Base-by-base conservation (phyloP, 108 stramenopile species). In the Cyclotella distinguenda region DNA sequence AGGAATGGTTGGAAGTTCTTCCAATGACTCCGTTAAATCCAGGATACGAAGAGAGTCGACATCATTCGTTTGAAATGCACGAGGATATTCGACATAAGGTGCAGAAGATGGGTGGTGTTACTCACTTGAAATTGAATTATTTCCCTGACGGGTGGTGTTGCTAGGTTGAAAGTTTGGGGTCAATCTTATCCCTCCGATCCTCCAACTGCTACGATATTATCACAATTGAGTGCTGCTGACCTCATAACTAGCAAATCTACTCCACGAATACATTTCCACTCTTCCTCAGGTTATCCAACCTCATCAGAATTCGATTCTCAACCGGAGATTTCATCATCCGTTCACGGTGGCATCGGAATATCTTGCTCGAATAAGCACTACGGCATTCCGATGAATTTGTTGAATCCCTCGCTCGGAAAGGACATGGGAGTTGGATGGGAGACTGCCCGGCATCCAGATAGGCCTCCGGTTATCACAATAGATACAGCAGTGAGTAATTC, bases 401-500 rank as follows among this genome's bases (percentile, higher is more conserved):
- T 97, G 35, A 83, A 83, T 48, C 60, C 84, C 25, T 52, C 69
- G 54, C 50, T 79, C 28, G 84, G 96, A 35, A 72, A 66, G 43
- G 89, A 90, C 70, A 95, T 95, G 96, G 90, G 92, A 13, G 95
- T 95, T 66, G 95, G 95, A 16, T 95, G 95, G 94, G 96, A 95
- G 54, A 97, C 94, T 21, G 95, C 96, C 1, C 74, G 96, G 25
- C 93, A 97, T 65, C 86, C 85, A 5, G 62, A 78, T 19, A 83
- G 96, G 15, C 96, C 94, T 18, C 23, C 84, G 11, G 60, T 93
- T 53, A 38, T 90, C 7, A 66, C 64, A 4, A 68, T 62, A 48
- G 72, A 88, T 46, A 75, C 82, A 11, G 56, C 63, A 21, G 47
- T 48, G 47, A 48, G 47, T 48, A 19, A 23, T 23, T 25, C 11